These are phyloP conservation scores for Rhododendron simsii DNA, from an alignment of 148 eudicot species.

Conservation along the genomic window DNA sequence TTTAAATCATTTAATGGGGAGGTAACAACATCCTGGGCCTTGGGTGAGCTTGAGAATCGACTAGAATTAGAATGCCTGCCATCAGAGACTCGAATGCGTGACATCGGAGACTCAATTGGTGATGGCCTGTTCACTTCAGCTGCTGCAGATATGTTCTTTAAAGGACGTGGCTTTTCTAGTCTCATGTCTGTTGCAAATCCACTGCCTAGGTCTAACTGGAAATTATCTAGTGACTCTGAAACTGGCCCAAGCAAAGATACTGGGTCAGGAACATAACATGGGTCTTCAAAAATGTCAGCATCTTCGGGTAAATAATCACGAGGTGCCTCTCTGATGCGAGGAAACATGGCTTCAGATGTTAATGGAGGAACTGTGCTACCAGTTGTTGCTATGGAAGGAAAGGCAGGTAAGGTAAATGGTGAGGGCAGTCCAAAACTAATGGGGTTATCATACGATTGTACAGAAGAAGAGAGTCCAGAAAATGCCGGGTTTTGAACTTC, in stretches of 20 bases:
- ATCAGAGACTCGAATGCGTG: slow-evolving; percentile 60
- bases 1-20: slow-evolving; percentile 32
- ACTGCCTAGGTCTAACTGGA: slow-evolving; percentile 69
- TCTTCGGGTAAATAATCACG: slow-evolving; percentile 71
- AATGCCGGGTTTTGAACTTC: slow-evolving; percentile 54
- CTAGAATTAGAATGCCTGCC: slow-evolving; percentile 47
- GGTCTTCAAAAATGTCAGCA: slow-evolving; percentile 93
- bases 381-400: slow-evolving; percentile 43
- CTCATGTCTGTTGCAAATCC: slow-evolving; percentile 54
- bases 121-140: slow-evolving; percentile 65
- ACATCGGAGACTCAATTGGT: slow-evolving; percentile 89
- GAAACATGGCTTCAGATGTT: slow-evolving; percentile 55
- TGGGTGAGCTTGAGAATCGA: slow-evolving; percentile 47
- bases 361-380: slow-evolving; percentile 43
- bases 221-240: slow-evolving; percentile 86
- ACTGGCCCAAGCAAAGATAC: slow-evolving; percentile 93
- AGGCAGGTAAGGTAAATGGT: slow-evolving; percentile 63
- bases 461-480: slow-evolving; percentile 33
- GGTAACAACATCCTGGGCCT: slow-evolving; percentile 45
- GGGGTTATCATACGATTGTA: slow-evolving; percentile 71
- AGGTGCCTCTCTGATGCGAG: slow-evolving; percentile 39
- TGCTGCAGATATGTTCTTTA: slow-evolving; percentile 37
- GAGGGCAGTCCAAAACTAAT: slow-evolving; percentile 70
- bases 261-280: slow-evolving; percentile 94
- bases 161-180: slow-evolving; percentile 43